These are phyloP conservation scores for Pleurostoma richardsiae DNA, from an alignment of 2,329 filamentous ascomycete genomes.

Conservation along the genomic window DNA sequence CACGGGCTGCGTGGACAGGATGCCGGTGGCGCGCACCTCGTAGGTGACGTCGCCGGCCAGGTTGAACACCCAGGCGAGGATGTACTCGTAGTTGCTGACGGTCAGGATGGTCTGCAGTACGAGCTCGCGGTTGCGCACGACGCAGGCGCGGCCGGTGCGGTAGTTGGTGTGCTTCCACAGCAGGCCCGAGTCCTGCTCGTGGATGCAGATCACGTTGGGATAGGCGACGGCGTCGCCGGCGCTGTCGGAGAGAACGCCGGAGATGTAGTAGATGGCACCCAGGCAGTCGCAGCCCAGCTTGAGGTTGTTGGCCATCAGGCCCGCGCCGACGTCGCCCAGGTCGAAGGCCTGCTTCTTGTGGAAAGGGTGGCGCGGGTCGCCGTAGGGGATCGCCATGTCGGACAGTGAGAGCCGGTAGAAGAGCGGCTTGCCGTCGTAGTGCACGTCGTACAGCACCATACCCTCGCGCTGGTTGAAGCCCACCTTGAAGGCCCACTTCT, in stretches of 20 bases:
- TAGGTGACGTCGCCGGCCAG: constrained; percentile 32
- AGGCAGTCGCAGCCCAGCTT: constrained; percentile 57
- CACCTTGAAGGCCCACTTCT: constrained; percentile 56
- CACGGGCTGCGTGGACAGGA: constrained; percentile 48
- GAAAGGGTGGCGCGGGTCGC: constrained; percentile 55
- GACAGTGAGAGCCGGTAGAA: constrained; percentile 56
- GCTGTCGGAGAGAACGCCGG: constrained; percentile 7
- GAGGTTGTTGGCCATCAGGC: constrained; percentile 60
- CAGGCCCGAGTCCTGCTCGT: constrained; percentile 54
- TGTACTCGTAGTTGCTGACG: constrained; percentile 51
- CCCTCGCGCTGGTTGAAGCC: constrained; percentile 62
- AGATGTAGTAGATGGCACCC: constrained; percentile 47
- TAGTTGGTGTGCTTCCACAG: constrained; percentile 53
- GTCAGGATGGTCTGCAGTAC: constrained; percentile 54
- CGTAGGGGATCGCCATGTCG: constrained; percentile 63
- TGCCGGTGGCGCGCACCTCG: constrained; percentile 28
- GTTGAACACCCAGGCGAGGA: constrained; percentile 32
- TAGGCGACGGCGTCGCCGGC: constrained; percentile 6
- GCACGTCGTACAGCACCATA: constrained; percentile 57
- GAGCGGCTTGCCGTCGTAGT: constrained; percentile 54
- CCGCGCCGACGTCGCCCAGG: constrained; percentile 60
- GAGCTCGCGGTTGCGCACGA: constrained; percentile 44
- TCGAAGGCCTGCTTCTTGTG: constrained; percentile 65
- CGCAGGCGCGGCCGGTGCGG: constrained; percentile 44
- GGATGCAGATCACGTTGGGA: constrained; percentile 47